Conservation (phyloP, 352 stramenopile genomes). For the Peronospora farinosa region DNA sequence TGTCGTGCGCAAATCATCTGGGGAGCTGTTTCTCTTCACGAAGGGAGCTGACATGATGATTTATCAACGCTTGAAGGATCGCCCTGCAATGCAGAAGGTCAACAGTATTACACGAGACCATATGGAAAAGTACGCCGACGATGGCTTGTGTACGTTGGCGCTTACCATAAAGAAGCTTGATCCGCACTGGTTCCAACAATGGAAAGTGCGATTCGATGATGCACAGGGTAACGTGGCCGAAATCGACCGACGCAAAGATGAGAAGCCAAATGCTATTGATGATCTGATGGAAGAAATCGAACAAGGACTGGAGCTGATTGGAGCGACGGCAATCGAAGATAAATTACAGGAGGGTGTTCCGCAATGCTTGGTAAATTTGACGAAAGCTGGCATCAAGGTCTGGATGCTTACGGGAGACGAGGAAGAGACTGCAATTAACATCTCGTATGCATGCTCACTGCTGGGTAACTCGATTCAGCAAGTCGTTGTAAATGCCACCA, state of each 20-base stretch:
- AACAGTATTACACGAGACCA: constrained; percentile 63
- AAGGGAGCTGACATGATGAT: constrained; percentile 94
- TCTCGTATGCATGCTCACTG: constrained; percentile 87
- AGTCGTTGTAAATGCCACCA: constrained; percentile 65
- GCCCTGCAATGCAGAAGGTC: constrained; percentile 40
- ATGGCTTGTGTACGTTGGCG: constrained; percentile 79
- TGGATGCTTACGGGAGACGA: constrained; percentile 96
- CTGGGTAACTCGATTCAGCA: constrained; percentile 81
- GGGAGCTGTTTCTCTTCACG: constrained; percentile 57
- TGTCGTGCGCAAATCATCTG: constrained; percentile 49
- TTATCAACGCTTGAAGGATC: constrained; percentile 64
- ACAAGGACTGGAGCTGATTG: constrained; percentile 72
- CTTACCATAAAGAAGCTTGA: constrained; percentile 67
- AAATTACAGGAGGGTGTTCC: constrained; percentile 89
- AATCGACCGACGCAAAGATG: constrained; percentile 77
- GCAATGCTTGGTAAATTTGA: constrained; percentile 73
- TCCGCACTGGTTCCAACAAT: constrained; percentile 64
- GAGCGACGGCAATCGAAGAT: constrained; percentile 89
- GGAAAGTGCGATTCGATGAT: constrained; percentile 69
- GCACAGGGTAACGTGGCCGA: constrained; percentile 58
- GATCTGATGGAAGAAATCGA: constrained; percentile 82
- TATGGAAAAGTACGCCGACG: constrained; percentile 79
- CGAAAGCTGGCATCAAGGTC: constrained; percentile 87
- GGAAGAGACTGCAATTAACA: constrained; percentile 94
- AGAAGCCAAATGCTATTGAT: constrained; percentile 67